phyloP scores from a whole-genome alignment of 2,329 filamentous ascomycete genomes.

The Penicillium sp. region DNA sequence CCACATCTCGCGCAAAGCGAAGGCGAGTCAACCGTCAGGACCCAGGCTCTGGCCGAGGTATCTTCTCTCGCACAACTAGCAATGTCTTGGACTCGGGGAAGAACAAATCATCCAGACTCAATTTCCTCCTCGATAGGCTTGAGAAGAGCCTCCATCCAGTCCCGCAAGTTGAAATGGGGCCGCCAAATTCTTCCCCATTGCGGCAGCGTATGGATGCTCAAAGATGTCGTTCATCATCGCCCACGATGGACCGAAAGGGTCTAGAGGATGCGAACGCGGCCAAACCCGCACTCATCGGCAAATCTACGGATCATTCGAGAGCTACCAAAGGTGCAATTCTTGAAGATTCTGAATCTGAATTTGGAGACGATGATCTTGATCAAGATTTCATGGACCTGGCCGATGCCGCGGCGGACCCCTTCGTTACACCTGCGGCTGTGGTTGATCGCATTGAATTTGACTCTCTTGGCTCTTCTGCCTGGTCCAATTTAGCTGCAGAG shows the following conservation, averaged over 20 bases:
- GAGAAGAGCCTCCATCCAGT: conserved; percentile 53
- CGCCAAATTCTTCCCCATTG: conserved; percentile 51
- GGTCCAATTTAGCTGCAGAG: conserved; percentile 22
- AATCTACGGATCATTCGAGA: not conserved
- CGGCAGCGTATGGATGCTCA: conserved; percentile 39
- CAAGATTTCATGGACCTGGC: conserved; percentile 49
- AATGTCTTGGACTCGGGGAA: conserved; percentile 45
- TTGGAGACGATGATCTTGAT: conserved; percentile 53
- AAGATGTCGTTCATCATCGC: conserved; percentile 39
- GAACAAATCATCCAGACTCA: conserved; percentile 52
- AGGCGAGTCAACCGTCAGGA: conserved; percentile 60
- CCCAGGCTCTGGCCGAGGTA: conserved; percentile 51
- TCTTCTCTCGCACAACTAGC: conserved; percentile 48
- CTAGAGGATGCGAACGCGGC: conserved; percentile 2
- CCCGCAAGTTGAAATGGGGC: conserved; percentile 33
- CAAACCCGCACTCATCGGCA: conserved; percentile 6
- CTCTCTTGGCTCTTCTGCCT: conserved; percentile 23
- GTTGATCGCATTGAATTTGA: conserved; percentile 18
- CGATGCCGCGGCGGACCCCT: conserved; percentile 39
- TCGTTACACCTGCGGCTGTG: conserved; percentile 23
- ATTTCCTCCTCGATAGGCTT: conserved; percentile 68
- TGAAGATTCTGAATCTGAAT: conserved; percentile 48
- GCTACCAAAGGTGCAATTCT: conserved; percentile 13
- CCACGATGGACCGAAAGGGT: conserved; percentile 29
- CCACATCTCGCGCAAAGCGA: conserved; percentile 63